Conservation (phyloP, 495 filamentous ascomycete species). For the Penicillium simplicissimum region DNA sequence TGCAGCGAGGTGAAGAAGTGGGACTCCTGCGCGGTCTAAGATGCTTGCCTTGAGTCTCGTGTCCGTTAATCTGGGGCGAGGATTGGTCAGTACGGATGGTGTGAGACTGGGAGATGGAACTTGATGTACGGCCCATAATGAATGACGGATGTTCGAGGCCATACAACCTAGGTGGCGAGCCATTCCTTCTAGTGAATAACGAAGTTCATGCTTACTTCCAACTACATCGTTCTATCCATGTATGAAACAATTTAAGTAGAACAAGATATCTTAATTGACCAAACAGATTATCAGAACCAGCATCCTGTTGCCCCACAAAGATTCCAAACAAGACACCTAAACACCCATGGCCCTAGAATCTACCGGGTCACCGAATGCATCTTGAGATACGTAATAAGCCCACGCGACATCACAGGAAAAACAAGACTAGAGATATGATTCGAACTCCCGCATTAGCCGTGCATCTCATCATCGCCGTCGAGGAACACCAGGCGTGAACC, state of each 20-base stretch:
- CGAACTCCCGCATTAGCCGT: slow-evolving; percentile 31
- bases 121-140: background rate
- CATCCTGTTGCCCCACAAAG: slow-evolving; percentile 13
- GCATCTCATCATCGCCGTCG: slow-evolving; percentile 61
- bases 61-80: background rate
- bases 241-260: slow-evolving; percentile 2
- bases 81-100: background rate
- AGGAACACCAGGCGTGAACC: slow-evolving; percentile 85
- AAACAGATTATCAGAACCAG: slow-evolving; percentile 20
- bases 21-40: slow-evolving; percentile 33
- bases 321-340: slow-evolving; percentile 19
- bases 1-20: slow-evolving; percentile 41
- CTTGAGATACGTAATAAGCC: slow-evolving; percentile 19
- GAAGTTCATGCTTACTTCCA: background rate
- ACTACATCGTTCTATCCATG: background rate
- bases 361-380: slow-evolving; percentile 31
- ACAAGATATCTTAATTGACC: slow-evolving; percentile 24
- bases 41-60: background rate
- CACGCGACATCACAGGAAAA: slow-evolving; percentile 16
- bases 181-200: slow-evolving; percentile 3
- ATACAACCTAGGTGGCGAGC: background rate
- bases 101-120: background rate
- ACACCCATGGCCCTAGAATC: slow-evolving; percentile 28
- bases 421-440: slow-evolving; percentile 3
- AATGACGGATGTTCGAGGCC: background rate